Evolutionary conservation across 345 rosid genomes (phyloP).

Genomic region (Theobroma cacao): DNA sequence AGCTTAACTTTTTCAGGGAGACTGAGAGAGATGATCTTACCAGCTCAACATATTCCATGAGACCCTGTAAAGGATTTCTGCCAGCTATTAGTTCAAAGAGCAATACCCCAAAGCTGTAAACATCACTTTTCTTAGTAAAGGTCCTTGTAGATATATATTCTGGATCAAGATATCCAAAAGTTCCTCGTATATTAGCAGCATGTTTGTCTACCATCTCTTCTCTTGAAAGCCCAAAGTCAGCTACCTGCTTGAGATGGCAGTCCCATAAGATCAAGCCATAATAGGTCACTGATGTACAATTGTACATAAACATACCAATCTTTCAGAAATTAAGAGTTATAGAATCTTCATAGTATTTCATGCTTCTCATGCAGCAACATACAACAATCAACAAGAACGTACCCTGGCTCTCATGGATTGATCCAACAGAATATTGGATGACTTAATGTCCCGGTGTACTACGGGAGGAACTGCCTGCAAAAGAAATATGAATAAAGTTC

Average conservation of each 20-base stretch:
- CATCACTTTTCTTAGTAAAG: conserved; percentile 95
- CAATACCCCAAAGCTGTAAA: conserved; percentile 92
- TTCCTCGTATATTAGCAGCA: conserved; percentile 81
- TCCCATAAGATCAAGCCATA: not conserved
- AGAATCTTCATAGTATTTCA: not conserved
- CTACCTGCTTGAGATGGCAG: conserved; percentile 52
- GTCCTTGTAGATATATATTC: conserved; percentile 82
- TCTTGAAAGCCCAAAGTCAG: conserved; percentile 98
- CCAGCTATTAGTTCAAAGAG: conserved; percentile 94
- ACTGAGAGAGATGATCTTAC: conserved; percentile 42
- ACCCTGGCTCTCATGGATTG: conserved; percentile 97
- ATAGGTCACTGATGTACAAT: not conserved
- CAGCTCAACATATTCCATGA: conserved; percentile 89
- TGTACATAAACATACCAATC: not conserved
- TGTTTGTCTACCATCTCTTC: conserved; percentile 86
- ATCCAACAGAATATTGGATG: conserved; percentile 94
- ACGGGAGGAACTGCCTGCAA: conserved; percentile 98
- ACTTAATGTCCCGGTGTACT: conserved; percentile 91
- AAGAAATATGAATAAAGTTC: not conserved
- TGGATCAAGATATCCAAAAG: conserved; percentile 97
- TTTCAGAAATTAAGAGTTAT: not conserved
- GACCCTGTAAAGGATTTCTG: conserved; percentile 95
- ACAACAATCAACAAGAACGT: conserved; percentile 19
- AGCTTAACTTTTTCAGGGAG: not conserved
- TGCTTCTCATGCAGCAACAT: not conserved